Percentiles rank a stretch among this genome's conserved stretches.
phyloP scores from a whole-genome alignment of 495 filamentous ascomycete genomes.

The Penicillium robsamsonii region DNA sequence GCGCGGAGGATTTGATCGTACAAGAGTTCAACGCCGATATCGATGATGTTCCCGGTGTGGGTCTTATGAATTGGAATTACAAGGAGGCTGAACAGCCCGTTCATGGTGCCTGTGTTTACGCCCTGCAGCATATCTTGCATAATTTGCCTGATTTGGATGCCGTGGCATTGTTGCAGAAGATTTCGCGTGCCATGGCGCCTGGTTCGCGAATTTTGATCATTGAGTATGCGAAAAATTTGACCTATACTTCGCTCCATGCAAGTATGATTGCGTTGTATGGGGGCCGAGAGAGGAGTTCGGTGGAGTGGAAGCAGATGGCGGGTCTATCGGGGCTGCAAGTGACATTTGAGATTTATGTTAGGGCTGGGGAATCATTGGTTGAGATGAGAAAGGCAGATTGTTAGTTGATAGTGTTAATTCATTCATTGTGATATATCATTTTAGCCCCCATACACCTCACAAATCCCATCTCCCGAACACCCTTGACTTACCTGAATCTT shows the following conservation, averaged over 20 bases:
- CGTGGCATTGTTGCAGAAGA: slow-evolving; percentile 39
- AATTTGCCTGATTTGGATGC: slow-evolving; percentile 43
- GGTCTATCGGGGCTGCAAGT: slow-evolving; percentile 31
- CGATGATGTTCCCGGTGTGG: slow-evolving; percentile 25
- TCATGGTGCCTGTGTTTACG: slow-evolving; percentile 42
- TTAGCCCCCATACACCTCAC: neutral
- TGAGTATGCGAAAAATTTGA: slow-evolving; percentile 36
- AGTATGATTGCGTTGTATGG: slow-evolving; percentile 40
- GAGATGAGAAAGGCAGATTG: slow-evolving; percentile 32
- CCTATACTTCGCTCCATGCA: slow-evolving; percentile 33
- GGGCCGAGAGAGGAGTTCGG: slow-evolving; percentile 32
- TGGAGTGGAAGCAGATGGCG: slow-evolving; percentile 37
- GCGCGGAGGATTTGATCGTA: slow-evolving; percentile 41
- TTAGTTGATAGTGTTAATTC: neutral
- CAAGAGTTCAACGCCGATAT: slow-evolving; percentile 45
- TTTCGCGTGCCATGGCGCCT: slow-evolving; percentile 43
- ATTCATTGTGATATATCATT: too few species aligned
- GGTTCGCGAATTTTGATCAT: slow-evolving; percentile 48
- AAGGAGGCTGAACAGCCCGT: slow-evolving; percentile 35
- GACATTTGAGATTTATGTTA: slow-evolving; percentile 37
- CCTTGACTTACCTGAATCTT: too few species aligned
- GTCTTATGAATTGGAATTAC: slow-evolving; percentile 38
- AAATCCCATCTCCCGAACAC: neutral
- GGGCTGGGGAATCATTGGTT: slow-evolving; percentile 34
- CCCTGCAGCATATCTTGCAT: slow-evolving; percentile 44